Evolutionary conservation across 1,284 basidiomycete genomes (phyloP), one percentile per base, ranked within the genome.

Genomic region (Ganoderma boninense): DNA sequence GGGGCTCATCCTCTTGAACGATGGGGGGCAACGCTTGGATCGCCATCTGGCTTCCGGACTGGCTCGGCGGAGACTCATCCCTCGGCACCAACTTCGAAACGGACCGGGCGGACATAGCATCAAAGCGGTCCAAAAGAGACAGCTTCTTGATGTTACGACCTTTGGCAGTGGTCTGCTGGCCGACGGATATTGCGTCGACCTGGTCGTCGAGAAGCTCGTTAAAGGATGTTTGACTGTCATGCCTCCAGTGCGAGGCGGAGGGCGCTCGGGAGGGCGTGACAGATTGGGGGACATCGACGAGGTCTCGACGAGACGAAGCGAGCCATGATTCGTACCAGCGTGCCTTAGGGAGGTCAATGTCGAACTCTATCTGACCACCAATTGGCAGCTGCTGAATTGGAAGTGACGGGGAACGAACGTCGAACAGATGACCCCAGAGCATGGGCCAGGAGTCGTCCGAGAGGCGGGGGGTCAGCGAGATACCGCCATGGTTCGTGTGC

Each of bases 361-460:
- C 93, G 77, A 95, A 94, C 79, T 95, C 93, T 38, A 95, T 84
- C 63, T 87, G 88, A 18, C 92, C 93, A 67, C 86, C 84, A 72
- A 95, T 89, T 1, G 92, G 89, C 13, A 88, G 75, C 67, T 83
- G 84, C 64, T 83, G 80, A 46, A 80, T 72, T 62, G 81, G 79
- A 64, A 81, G 63, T 32, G 79, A 71, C 52, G 83, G 77, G 29
- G 81, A 76, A 13, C 84, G 80, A 14, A 85, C 79, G 26, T 92
- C 90, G 56, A 91, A 86, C 40, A 90, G 81, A 78, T 90, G 87
- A 42, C 82, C 83, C 90, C 93, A 95, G 6, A 95, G 84, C 56
- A 89, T 81, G 67, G 86, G 86, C 93, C 93, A 95, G 23, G 87
- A 86, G 68, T 94, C 93, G 71, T 95, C 93, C 3, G 92, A 90